These are phyloP conservation scores for Oryza coarctata DNA, from an alignment of 176 grass and related monocot genomes.

Conservation along the genomic window DNA sequence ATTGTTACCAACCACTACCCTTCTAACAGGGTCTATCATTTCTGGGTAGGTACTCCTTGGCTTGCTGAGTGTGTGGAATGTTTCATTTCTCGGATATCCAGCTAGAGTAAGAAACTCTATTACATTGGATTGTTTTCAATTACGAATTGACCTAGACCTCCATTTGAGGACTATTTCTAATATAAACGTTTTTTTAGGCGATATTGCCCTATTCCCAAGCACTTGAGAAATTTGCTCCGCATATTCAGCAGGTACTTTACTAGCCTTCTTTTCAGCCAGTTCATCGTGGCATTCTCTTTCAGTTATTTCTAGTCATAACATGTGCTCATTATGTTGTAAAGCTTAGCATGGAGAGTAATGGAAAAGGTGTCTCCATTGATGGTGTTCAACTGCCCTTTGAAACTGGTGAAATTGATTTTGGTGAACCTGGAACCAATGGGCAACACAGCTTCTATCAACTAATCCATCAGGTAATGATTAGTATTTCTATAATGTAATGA, in stretches of 20 bases:
- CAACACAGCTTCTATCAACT: conserved; percentile 99
- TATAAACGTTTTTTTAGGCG: conserved; percentile 47
- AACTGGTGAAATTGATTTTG: conserved; percentile 98
- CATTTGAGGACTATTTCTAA: not conserved
- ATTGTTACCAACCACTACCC: conserved; percentile 17
- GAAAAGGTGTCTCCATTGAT: conserved; percentile 95
- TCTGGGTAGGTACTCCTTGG: conserved; percentile 86
- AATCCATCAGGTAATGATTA: conserved; percentile 84
- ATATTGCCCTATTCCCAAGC: conserved; percentile 96
- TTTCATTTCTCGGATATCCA: conserved; percentile 90
- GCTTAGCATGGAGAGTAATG: conserved; percentile 99
- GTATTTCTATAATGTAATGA: not conserved
- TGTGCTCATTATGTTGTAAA: conserved; percentile 46
- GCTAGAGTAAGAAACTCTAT: conserved; percentile 63
- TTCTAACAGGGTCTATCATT: conserved; percentile 33
- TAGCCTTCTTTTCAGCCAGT: conserved; percentile 18
- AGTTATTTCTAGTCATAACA: conserved; percentile 14
- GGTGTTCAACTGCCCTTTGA: conserved; percentile 70
- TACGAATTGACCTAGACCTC: not conserved
- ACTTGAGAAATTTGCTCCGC: conserved; percentile 95
- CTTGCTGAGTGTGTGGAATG: conserved; percentile 98
- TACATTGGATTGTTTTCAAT: conserved; percentile 1
- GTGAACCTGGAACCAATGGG: conserved; percentile 98
- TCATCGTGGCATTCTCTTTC: conserved; percentile 12
- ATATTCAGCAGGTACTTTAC: conserved; percentile 92